Conservation (phyloP, 148 eudicot species). For the Rhododendron henanense region DNA sequence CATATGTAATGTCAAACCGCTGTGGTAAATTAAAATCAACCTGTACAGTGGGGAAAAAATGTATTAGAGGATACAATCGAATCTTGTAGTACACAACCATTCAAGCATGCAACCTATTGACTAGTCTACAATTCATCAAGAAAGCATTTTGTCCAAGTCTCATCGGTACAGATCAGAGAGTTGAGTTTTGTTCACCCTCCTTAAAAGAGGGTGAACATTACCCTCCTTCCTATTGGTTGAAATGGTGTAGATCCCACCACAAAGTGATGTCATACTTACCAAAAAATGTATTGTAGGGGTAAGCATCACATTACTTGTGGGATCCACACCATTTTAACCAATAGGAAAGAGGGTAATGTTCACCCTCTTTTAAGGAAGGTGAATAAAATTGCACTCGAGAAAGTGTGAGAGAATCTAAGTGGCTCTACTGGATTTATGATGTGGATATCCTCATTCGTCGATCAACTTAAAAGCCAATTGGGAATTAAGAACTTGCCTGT, state of each 20-base stretch:
- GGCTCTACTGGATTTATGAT: neutral
- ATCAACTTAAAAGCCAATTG: neutral
- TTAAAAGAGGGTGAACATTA: too few species aligned
- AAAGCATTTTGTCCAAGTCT: neutral
- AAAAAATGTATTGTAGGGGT: too few species aligned
- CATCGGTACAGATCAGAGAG: neutral
- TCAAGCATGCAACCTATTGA: slow-evolving; percentile 9
- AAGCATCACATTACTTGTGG: too few species aligned
- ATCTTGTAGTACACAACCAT: neutral
- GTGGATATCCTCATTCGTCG: neutral
- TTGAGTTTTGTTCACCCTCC: too few species aligned
- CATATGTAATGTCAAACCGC: slow-evolving; percentile 89
- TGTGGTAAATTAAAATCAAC: slow-evolving; percentile 96
- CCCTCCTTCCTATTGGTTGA: too few species aligned
- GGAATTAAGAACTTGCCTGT: slow-evolving; percentile 43
- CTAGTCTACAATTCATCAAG: neutral
- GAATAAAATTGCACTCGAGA: too few species aligned
- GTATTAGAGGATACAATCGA: slow-evolving; percentile 4
- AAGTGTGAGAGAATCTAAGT: neutral
- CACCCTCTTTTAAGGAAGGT: too few species aligned
- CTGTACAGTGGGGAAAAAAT: slow-evolving; percentile 28
- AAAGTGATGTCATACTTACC: too few species aligned
- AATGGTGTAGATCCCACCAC: too few species aligned
- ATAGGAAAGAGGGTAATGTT: too few species aligned
- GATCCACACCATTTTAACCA: too few species aligned